phyloP scores from a whole-genome alignment of 176 grass and related monocot species.

The Oryza rufipogon region DNA sequence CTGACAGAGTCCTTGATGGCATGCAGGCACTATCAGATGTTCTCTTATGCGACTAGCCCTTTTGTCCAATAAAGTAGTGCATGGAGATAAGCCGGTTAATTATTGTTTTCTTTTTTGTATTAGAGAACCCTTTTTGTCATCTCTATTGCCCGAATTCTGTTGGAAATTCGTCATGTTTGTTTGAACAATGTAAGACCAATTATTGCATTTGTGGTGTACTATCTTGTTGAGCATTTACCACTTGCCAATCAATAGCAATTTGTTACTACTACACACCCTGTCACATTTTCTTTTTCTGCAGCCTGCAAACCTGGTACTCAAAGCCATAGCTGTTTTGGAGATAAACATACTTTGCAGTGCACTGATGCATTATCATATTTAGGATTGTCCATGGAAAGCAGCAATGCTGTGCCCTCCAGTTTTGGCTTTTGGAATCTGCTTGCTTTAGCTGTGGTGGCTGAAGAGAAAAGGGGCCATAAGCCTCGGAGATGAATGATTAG shows the following conservation, averaged over 20 bases:
- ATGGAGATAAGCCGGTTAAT: conserved; percentile 45
- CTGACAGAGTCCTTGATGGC: conserved; percentile 23
- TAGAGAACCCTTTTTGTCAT: conserved; percentile 46
- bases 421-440: conserved; percentile 26
- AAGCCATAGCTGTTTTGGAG: neutral
- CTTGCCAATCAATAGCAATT: conserved; percentile 9
- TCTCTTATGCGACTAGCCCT: conserved; percentile 42
- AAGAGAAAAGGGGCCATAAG: conserved; percentile 28
- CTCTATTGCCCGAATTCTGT: conserved; percentile 27
- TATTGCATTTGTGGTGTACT: conserved; percentile 25
- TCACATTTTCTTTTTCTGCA: neutral
- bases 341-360: neutral
- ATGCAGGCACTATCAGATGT: conserved; percentile 29
- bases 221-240: neutral
- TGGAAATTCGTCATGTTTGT: conserved; percentile 32
- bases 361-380: neutral
- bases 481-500: conserved; percentile 32
- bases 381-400: neutral
- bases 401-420: neutral
- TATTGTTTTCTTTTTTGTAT: conserved; percentile 32
- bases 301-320: neutral
- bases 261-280: neutral
- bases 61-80: conserved; percentile 53
- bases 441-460: conserved; percentile 36
- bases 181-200: conserved; percentile 40